Evolutionary conservation across 1,284 basidiomycete species (phyloP), one percentile per base, ranked within the genome.

Genomic region (Pisolithus thermaeus): DNA sequence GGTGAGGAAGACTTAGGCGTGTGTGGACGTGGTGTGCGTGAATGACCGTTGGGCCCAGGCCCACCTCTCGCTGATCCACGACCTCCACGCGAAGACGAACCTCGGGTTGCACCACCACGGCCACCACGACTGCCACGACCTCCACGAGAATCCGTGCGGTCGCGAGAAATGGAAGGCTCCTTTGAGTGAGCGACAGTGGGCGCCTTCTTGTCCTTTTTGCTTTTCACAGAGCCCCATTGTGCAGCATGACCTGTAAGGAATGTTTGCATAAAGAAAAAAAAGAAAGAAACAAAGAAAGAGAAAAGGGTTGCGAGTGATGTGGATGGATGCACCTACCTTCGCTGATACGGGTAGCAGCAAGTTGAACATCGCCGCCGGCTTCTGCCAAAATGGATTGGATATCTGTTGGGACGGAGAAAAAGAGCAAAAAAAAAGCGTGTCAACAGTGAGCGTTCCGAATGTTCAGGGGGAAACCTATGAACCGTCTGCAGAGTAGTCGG

Each of bases 141-240:
- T 49, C 84, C 84, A 52, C 87, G 80, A 55, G 73, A 74, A 55
- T 85, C 84, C 49, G 78, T 77, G 55, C 81, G 72, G 57, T 71
- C 70, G 55, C 77, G 67, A 47, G 61, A 56, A 47, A 56, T 47
- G 57, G 70, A 59, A 3, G 77, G 71, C 27, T 83, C 77, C 68
- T 81, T 85, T 39, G 77, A 61, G 52, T 59, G 53, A 55, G 57
- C 60, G 53, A 53, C 57, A 59, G 59, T 30, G 2, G 68, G 40
- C 7, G 64, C 52, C 64, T 87, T 89, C 76, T 91, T 92, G 66
- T 90, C 85, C 75, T 92, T 94, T 81, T 93, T 94, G 68, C 81
- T 83, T 59, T 83, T 84, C 58, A 93, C 91, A 45, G 88, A 83
- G 43, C 83, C 90, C 89, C 92, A 95, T 69, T 90, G 90, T 67